Evolutionary conservation across 2,329 filamentous ascomycete genomes (phyloP).

Genomic region (Didymosphaeria variabile): DNA sequence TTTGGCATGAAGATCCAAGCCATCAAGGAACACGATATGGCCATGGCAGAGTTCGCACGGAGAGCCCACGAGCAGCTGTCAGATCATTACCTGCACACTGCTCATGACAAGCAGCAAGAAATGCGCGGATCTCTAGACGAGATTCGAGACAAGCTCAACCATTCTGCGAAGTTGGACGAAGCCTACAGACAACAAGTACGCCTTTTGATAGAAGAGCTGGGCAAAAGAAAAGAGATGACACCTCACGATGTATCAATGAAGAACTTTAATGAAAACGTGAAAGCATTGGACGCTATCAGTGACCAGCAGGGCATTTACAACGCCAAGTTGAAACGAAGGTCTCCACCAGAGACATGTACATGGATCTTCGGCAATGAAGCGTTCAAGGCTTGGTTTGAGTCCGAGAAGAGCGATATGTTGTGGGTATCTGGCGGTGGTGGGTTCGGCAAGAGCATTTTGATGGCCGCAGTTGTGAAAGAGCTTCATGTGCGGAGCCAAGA

Average conservation of each 20-base stretch:
- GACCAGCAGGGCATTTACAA: slow-evolving; percentile 4
- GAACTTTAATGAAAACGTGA: slow-evolving; percentile 4
- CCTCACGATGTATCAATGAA: slow-evolving; percentile 1
- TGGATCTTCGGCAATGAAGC: slow-evolving; percentile 4
- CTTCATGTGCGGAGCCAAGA: neutral
- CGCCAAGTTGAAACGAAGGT: neutral
- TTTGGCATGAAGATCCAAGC: neutral
- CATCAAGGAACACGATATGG: neutral
- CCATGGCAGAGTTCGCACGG: slow-evolving; percentile 4
- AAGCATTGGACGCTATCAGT: neutral
- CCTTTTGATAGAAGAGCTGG: neutral
- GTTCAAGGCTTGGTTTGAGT: neutral
- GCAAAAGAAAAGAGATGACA: slow-evolving; percentile 4
- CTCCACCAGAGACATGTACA: slow-evolving; percentile 1
- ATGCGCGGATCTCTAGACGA: neutral
- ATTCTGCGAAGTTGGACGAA: neutral
- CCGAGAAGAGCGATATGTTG: slow-evolving; percentile 1
- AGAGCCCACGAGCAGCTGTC: slow-evolving; percentile 2
- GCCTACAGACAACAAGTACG: neutral
- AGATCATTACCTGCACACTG: neutral
- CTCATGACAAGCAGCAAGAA: neutral
- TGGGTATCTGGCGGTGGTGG: slow-evolving; percentile 4
- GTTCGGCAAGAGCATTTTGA: slow-evolving; percentile 4
- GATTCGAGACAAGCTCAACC: neutral
- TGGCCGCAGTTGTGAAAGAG: neutral